phyloP scores from a whole-genome alignment of 768 basidiomycete genomes.

The Tephrocybe sp. region DNA sequence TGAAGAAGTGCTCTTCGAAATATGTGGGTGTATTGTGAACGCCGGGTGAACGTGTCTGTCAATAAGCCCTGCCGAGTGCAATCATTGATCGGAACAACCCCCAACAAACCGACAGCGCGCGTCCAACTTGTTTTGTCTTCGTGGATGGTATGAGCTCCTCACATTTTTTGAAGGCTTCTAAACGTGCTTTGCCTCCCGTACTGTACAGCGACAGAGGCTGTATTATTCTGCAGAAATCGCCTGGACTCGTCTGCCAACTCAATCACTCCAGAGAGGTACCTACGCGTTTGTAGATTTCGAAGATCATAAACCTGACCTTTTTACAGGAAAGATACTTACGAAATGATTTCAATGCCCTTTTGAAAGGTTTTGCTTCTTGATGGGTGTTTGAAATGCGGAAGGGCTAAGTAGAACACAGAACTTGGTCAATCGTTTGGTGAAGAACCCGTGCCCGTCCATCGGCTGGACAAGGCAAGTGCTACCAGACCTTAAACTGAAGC shows the following conservation, averaged over 20 bases:
- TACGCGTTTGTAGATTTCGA: neutral
- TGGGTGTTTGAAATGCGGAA: neutral
- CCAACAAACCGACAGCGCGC: too few relatives aligned
- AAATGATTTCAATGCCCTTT: conserved; percentile 31
- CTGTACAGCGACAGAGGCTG: conserved; percentile 53
- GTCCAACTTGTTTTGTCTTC: too few relatives aligned
- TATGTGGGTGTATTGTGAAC: too few relatives aligned
- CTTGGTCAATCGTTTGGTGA: conserved; percentile 22
- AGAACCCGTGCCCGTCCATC: conserved; percentile 54
- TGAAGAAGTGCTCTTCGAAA: too few relatives aligned
- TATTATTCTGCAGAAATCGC: conserved; percentile 62
- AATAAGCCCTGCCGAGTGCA: too few relatives aligned
- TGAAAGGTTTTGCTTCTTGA: conserved; percentile 26
- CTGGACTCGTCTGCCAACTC: conserved; percentile 53
- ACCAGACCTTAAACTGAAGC: neutral
- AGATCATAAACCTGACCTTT: neutral
- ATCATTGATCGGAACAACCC: too few relatives aligned
- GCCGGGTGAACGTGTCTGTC: too few relatives aligned
- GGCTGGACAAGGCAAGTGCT: conserved; percentile 58
- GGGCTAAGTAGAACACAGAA: conserved; percentile 6
- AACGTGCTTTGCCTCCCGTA: conserved; percentile 7
- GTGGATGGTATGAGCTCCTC: conserved; percentile 1
- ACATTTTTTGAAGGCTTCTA: neutral
- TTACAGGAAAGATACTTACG: neutral
- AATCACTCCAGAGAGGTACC: conserved; percentile 14